Percentiles rank a stretch among this genome's conserved stretches.
phyloP scores from a whole-genome alignment of 768 basidiomycete species.

The Phaffia australis region DNA sequence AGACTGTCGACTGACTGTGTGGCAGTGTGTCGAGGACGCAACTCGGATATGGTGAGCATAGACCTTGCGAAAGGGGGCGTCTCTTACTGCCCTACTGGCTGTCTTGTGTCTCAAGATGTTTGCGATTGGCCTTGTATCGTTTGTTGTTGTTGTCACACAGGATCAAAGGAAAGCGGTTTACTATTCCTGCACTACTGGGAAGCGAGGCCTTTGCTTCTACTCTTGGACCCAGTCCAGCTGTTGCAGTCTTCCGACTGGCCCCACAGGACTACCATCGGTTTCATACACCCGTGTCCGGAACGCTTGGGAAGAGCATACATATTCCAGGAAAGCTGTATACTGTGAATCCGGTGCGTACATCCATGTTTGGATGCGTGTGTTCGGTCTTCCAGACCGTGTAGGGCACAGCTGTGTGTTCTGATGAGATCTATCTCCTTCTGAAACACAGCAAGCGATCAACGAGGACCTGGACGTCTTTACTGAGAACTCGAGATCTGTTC shows the following conservation, averaged over 20 bases:
- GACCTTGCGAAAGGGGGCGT: conserved; percentile 18
- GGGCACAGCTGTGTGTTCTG: not conserved
- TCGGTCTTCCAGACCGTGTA: not conserved
- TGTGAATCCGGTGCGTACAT: not conserved
- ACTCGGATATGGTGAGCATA: conserved; percentile 52
- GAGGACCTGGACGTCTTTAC: conserved; percentile 30
- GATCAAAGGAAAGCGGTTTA: conserved; percentile 64
- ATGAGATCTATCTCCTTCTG: conserved; percentile 12
- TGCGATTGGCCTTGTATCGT: not conserved
- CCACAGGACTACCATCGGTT: conserved; percentile 74
- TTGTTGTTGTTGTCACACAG: conserved; percentile 24
- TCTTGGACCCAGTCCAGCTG: conserved; percentile 30
- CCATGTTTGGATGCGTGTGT: not conserved
- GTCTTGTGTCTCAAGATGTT: conserved; percentile 25
- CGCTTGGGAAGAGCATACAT: conserved; percentile 33
- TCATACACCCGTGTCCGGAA: conserved; percentile 57
- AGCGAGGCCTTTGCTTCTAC: conserved; percentile 43
- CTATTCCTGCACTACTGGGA: conserved; percentile 52
- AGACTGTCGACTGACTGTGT: conserved; percentile 65
- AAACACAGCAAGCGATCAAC: conserved; percentile 24
- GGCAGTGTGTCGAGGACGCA: conserved; percentile 49
- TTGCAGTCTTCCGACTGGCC: conserved; percentile 65
- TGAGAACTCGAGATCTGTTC: conserved; percentile 44
- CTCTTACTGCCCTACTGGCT: not conserved
- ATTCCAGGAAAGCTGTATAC: conserved; percentile 34